Evolutionary conservation across 805 yeast species (phyloP).

Genomic region (Candida berthetii): DNA sequence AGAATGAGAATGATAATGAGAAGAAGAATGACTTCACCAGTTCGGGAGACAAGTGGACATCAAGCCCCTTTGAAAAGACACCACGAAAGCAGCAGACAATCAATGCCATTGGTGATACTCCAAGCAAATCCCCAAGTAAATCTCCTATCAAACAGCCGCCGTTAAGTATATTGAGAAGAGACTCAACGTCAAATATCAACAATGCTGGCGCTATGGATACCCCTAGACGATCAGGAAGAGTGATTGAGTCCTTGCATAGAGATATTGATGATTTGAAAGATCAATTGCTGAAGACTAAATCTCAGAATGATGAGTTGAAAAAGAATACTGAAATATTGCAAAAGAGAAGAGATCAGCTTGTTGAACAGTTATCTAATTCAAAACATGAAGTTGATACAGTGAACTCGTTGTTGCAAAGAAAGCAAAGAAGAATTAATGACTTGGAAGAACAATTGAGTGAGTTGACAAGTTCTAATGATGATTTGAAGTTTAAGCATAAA

Average conservation of each 20-base stretch:
- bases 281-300: conserved; percentile 28
- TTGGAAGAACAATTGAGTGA: conserved; percentile 54
- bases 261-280: conserved; percentile 47
- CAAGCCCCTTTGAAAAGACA: background rate
- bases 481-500: conserved; percentile 41
- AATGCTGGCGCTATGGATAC: background rate
- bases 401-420: conserved; percentile 59
- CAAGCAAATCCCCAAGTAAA: background rate
- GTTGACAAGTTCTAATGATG: conserved; percentile 39
- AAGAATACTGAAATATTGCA: conserved; percentile 43
- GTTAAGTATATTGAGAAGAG: background rate
- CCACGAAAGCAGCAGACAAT: background rate
- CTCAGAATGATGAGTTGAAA: conserved; percentile 46
- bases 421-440: conserved; percentile 62
- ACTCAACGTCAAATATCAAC: background rate
- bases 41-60: too few species aligned
- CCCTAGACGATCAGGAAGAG: conserved; percentile 20
- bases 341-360: conserved; percentile 44
- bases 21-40: too few species aligned
- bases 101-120: background rate
- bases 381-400: conserved; percentile 77
- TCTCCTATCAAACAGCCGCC: background rate
- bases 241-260: conserved; percentile 36
- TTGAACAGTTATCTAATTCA: conserved; percentile 61
- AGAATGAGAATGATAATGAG: background rate